These are phyloP conservation scores for Leptographium flavum DNA, from an alignment of 2,329 filamentous ascomycete genomes.

Conservation along the genomic window DNA sequence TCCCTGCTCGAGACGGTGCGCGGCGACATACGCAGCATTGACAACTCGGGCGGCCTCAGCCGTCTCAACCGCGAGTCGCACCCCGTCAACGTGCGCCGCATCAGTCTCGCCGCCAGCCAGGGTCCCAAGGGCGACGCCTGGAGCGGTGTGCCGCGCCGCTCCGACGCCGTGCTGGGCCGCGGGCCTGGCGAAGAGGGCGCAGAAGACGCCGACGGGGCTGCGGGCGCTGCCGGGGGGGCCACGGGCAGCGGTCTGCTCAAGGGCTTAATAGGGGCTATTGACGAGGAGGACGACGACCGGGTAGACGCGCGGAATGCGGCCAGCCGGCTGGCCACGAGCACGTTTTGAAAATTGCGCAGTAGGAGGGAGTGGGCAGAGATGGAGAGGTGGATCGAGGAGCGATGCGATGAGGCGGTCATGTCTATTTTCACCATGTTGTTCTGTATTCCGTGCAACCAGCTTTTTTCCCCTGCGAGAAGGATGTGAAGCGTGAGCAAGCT, in stretches of 20 bases:
- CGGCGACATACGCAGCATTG: constrained; percentile 85
- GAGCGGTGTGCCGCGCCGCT: constrained; percentile 80
- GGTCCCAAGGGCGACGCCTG: constrained; percentile 96
- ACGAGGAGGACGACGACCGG: constrained; percentile 79
- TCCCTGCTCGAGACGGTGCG: constrained; percentile 88
- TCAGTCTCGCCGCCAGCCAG: constrained; percentile 73
- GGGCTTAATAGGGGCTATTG: constrained; percentile 39
- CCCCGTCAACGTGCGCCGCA: constrained; percentile 51
- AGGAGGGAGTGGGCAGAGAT: neutral
- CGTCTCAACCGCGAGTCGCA: constrained; percentile 81
- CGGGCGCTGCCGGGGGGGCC: constrained; percentile 1
- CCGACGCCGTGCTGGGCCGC: constrained; percentile 59
- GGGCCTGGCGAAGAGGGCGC: constrained; percentile 30
- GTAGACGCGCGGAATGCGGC: constrained; percentile 94
- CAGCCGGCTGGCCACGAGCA: constrained; percentile 83
- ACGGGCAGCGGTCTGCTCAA: constrained; percentile 11
- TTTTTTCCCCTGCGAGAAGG: no score
- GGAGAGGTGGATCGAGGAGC: neutral
- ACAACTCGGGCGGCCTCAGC: constrained; percentile 77
- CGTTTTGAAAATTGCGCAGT: constrained; percentile 47
- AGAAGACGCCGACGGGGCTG: constrained; percentile 25
- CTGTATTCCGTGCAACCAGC: no score
- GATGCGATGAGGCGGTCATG: neutral
- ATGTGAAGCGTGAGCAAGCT: no score
- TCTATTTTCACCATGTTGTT: no score